phyloP scores from a whole-genome alignment of 2,329 filamentous ascomycete species.

The Meredithiella fracta region DNA sequence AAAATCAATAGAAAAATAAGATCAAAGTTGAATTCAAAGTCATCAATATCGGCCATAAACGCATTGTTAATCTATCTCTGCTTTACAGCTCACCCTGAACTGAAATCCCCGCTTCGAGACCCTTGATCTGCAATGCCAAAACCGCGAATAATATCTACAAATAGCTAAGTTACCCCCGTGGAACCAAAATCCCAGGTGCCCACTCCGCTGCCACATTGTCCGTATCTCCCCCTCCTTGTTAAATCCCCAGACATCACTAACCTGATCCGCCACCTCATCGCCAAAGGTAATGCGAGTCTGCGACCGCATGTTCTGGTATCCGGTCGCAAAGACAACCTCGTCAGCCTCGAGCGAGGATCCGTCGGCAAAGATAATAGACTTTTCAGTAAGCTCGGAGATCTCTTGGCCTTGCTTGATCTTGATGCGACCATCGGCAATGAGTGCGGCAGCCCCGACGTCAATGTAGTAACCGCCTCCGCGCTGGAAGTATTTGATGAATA shows the following conservation, averaged over 20 bases:
- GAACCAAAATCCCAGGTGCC: conserved; percentile 49
- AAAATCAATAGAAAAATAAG: too few species aligned
- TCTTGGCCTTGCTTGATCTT: conserved; percentile 43
- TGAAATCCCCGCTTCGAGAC: conserved; percentile 24
- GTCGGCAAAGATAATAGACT: conserved; percentile 33
- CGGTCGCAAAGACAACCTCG: conserved; percentile 46
- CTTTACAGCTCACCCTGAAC: conserved; percentile 19
- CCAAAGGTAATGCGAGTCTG: conserved; percentile 46
- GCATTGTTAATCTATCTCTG: not conserved
- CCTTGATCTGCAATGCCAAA: conserved; percentile 39
- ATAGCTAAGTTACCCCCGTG: conserved; percentile 48
- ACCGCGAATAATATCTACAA: conserved; percentile 42
- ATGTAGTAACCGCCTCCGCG: conserved; percentile 56
- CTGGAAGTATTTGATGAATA: conserved; percentile 47
- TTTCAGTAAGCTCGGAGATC: conserved; percentile 32
- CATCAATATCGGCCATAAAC: too few species aligned
- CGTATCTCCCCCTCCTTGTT: conserved; percentile 40
- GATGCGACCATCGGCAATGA: conserved; percentile 48
- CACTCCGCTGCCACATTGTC: conserved; percentile 41
- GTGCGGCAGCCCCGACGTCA: conserved; percentile 45
- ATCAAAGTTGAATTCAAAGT: too few species aligned
- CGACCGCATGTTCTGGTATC: conserved; percentile 52
- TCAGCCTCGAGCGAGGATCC: conserved; percentile 42
- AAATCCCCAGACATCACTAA: conserved; percentile 46
- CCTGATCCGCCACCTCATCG: conserved; percentile 39